Base-by-base conservation (phyloP, 2,329 filamentous ascomycete genomes). In the Pseudopyrenochaeta lycopersici region DNA sequence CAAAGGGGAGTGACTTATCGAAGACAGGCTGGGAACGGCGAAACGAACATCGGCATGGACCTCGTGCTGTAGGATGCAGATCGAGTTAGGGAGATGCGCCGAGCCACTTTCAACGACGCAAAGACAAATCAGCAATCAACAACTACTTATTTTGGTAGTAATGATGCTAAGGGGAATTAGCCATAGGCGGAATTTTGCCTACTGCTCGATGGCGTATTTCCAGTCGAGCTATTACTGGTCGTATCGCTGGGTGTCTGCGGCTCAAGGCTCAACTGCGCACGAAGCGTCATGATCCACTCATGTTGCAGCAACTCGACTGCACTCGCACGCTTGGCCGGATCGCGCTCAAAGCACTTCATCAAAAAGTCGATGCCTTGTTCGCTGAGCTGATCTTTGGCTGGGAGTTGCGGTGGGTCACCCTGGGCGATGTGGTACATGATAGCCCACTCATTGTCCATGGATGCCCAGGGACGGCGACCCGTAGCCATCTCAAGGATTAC, bases 401-500 rank as follows among this genome's bases (percentile, higher is more conserved):
- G 95, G 50, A 97, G 82, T 72, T 92, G 89, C 5, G 95, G 95
- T 43, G 92, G 90, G 67, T 97, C 96, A 61, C 95, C 95, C 73
- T 97, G 94, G 1, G 95, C 95, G 70, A 99, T 99, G 80, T 98
- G 98, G 84, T 97, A 99, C 95, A 99, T 99, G 79, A 99, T 98
- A 36, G 95, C 95, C 92, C 93, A 99, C 77, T 99, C 95, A 73
- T 99, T 99, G 80, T 99, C 95, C 41, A 98, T 87, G 61, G 89
- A 92, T 21, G 92, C 92, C 95, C 95, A 99, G 1, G 95, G 95
- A 14, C 94, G 88, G 58, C 92, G 87, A 17, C 95, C 95, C 0
- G 95, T 99, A 3, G 92, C 92, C 94, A 99, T 98, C 77, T 99
- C 95, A 36, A 97, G 85, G 62, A 99, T 91, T 32, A 99, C 95